Percentiles rank a stretch among this genome's conserved stretches.
These are phyloP conservation scores for Fusarium coffeatum DNA, from an alignment of 2,329 filamentous ascomycete genomes.

Conservation along the genomic window DNA sequence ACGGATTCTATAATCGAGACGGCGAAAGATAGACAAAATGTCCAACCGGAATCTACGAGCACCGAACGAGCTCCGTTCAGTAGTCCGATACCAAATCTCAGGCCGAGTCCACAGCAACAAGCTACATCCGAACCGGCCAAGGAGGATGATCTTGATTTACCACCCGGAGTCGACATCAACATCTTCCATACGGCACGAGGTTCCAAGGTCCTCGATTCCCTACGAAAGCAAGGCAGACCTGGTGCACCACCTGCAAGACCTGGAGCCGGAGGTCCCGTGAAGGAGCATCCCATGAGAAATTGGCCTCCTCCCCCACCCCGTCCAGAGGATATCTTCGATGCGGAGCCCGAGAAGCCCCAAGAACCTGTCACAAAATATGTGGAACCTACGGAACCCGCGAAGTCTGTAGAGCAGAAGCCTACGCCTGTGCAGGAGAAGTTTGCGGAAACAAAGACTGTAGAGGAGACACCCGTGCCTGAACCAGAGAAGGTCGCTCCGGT, in stretches of 20 bases:
- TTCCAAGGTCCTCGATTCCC: conserved; percentile 57
- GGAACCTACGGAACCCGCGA: background rate
- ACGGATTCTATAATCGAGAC: conserved; percentile 22
- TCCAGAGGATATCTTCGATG: conserved; percentile 6
- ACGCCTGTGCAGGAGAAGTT: background rate
- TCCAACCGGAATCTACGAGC: conserved; percentile 10
- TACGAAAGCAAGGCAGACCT: conserved; percentile 46
- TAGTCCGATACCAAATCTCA: conserved; percentile 21
- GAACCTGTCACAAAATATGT: background rate
- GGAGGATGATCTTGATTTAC: conserved; percentile 50
- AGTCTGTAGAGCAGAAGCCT: background rate
- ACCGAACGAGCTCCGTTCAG: conserved; percentile 14
- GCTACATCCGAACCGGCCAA: conserved; percentile 15
- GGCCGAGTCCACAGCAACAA: conserved; percentile 13
- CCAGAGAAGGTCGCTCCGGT: conserved; percentile 3
- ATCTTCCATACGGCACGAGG: conserved; percentile 62
- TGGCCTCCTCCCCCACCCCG: conserved; percentile 49
- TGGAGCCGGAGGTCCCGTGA: conserved; percentile 41
- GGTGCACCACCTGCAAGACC: conserved; percentile 12
- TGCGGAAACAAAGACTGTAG: background rate
- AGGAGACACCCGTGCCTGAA: background rate
- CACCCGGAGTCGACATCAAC: conserved; percentile 58
- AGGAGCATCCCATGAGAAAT: conserved; percentile 54
- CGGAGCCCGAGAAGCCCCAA: conserved; percentile 5
- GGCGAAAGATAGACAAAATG: conserved; percentile 3